Percentiles rank a stretch among this genome's conserved stretches.
Evolutionary conservation across 202 grass and related monocot genomes (phyloP).

Genomic region (Setaria italica): DNA sequence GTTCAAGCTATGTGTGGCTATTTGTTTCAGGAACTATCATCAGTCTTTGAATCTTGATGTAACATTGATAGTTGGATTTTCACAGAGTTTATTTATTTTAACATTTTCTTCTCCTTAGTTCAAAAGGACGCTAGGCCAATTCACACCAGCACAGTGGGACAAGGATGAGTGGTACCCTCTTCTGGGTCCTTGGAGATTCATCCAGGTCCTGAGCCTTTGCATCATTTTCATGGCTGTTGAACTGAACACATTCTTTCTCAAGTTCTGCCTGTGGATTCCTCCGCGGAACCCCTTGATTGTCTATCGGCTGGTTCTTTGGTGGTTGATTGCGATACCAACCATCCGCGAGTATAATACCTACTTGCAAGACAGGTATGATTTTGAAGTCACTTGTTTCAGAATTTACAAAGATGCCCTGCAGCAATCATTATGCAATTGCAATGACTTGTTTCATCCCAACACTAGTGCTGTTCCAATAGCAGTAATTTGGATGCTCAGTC

Average conservation of each 20-base stretch:
- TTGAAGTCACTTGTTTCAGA: constrained; percentile 27
- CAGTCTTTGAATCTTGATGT: constrained; percentile 26
- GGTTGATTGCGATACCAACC: constrained; percentile 97
- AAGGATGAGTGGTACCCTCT: constrained; percentile 97
- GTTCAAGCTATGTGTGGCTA: constrained; percentile 11
- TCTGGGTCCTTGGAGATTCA: constrained; percentile 90
- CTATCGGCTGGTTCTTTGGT: constrained; percentile 94
- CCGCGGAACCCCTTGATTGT: constrained; percentile 86
- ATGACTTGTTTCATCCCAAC: constrained; percentile 34
- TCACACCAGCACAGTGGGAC: constrained; percentile 96
- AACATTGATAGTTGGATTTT: background rate
- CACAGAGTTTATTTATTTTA: constrained; percentile 20
- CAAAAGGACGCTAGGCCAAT: constrained; percentile 95
- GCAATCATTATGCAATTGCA: constrained; percentile 8
- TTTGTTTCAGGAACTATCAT: background rate
- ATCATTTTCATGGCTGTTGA: constrained; percentile 94
- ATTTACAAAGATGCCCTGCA: constrained; percentile 23
- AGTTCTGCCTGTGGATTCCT: constrained; percentile 98
- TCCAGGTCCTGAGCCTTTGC: constrained; percentile 92
- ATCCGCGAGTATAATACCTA: constrained; percentile 99
- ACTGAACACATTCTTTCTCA: constrained; percentile 98
- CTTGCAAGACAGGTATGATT: constrained; percentile 90
- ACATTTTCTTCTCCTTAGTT: constrained; percentile 63
- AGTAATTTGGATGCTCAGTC: constrained; percentile 36
- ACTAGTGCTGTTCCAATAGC: constrained; percentile 30